Evolutionary conservation across 192 early-diverging fungal species (phyloP).

Genomic region (Martensiomyces pterosporus): DNA sequence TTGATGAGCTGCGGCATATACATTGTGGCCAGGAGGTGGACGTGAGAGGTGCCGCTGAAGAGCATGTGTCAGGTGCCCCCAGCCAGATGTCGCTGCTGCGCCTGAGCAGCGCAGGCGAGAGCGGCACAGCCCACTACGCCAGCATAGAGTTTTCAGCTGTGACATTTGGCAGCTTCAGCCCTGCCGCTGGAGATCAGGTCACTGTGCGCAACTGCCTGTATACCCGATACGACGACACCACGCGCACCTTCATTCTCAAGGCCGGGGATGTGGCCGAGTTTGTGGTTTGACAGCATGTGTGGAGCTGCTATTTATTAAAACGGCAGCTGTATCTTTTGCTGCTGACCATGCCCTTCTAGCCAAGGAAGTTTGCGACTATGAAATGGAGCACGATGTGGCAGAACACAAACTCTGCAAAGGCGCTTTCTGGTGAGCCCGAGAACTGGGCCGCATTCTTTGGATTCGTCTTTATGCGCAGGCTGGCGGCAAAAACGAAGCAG

Average conservation of each 20-base stretch:
- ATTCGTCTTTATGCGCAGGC: conserved; percentile 92
- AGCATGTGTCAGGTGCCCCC: neutral
- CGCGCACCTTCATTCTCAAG: conserved; percentile 12
- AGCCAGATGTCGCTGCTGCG: conserved; percentile 17
- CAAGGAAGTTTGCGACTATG: conserved; percentile 89
- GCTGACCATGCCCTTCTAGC: conserved; percentile 50
- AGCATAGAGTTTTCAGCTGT: conserved; percentile 13
- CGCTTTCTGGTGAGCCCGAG: conserved; percentile 72
- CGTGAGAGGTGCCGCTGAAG: conserved; percentile 13
- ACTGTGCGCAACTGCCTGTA: conserved; percentile 36
- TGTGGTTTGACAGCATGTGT: neutral
- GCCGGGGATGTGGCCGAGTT: conserved; percentile 23
- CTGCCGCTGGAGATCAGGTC: conserved; percentile 10
- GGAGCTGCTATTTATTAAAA: neutral
- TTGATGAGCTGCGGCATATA: conserved; percentile 33
- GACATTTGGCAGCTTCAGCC: conserved; percentile 17
- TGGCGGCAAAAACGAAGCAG: conserved; percentile 83
- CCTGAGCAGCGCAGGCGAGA: conserved; percentile 15
- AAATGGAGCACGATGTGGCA: conserved; percentile 83
- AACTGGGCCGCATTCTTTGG: conserved; percentile 69
- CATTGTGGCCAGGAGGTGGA: conserved; percentile 25
- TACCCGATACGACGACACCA: conserved; percentile 1
- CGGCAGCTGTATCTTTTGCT: too few species aligned
- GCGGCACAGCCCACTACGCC: conserved; percentile 7
- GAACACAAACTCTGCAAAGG: conserved; percentile 91